These are phyloP conservation scores for Abortiporus biennis DNA, from an alignment of 1,284 basidiomycete species.

Conservation along the genomic window DNA sequence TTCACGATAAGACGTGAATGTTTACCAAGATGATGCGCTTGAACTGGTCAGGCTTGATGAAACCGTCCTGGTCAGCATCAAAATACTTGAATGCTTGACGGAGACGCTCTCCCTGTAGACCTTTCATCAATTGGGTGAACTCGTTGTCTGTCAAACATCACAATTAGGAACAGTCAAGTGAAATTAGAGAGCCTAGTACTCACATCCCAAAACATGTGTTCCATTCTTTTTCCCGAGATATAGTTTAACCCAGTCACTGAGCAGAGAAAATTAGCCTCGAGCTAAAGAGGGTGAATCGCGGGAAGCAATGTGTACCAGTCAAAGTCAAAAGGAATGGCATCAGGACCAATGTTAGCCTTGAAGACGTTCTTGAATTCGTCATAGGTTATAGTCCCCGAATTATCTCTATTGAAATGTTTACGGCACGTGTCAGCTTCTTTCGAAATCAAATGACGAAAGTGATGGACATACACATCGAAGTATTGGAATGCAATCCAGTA, in stretches of 20 bases:
- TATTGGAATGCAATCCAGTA: conserved; percentile 96
- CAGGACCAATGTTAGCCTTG: conserved; percentile 71
- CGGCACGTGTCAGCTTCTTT: neutral
- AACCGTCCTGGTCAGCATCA: conserved; percentile 85
- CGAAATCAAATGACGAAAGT: neutral
- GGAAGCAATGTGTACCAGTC: conserved; percentile 55
- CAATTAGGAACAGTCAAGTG: conserved; percentile 10
- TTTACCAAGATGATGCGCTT: conserved; percentile 90
- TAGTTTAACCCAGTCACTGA: conserved; percentile 88
- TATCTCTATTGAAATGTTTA: conserved; percentile 49
- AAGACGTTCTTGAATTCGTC: conserved; percentile 93
- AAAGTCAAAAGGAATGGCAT: conserved; percentile 91
- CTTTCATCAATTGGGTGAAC: conserved; percentile 96
- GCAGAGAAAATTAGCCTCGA: conserved; percentile 7
- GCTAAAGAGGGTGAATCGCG: conserved; percentile 1
- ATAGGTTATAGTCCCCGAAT: conserved; percentile 84
- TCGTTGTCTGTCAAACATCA: conserved; percentile 63
- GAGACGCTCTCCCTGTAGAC: conserved; percentile 90
- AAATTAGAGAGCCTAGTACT: conserved; percentile 24
- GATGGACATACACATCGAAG: conserved; percentile 77
- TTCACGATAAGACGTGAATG: conserved; percentile 19
- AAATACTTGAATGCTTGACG: conserved; percentile 91
- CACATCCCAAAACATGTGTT: conserved; percentile 87
- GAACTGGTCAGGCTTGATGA: conserved; percentile 89
- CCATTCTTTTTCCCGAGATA: conserved; percentile 90